Percentiles rank a stretch among this genome's conserved stretches.
These are phyloP conservation scores for Penicillium canariense DNA, from an alignment of 495 filamentous ascomycete genomes.

Conservation along the genomic window DNA sequence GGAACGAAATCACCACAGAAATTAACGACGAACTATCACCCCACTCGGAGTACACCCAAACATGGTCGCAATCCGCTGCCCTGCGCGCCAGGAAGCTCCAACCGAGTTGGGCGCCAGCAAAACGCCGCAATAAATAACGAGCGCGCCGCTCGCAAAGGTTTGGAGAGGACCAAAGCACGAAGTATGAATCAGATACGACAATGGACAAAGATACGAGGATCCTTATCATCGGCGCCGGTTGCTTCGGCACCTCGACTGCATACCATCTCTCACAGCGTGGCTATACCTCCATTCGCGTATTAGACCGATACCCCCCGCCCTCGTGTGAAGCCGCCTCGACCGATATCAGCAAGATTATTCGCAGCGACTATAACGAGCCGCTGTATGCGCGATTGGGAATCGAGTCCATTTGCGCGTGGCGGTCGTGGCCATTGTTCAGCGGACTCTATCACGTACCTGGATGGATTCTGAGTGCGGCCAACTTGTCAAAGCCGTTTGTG, in stretches of 20 bases:
- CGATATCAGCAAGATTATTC: slow-evolving; percentile 34
- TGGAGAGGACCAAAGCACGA: background rate
- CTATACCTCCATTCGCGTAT: slow-evolving; percentile 22
- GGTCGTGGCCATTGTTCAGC: slow-evolving; percentile 21
- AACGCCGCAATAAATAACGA: slow-evolving; percentile 11
- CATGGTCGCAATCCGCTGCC: background rate
- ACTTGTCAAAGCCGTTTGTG: slow-evolving; percentile 24
- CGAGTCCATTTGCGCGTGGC: slow-evolving; percentile 23
- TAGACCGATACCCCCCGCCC: slow-evolving; percentile 35
- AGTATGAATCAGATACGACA: background rate
- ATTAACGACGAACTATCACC: background rate
- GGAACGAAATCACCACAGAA: background rate
- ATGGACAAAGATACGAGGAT: slow-evolving; percentile 19
- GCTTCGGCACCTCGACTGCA: slow-evolving; percentile 40
- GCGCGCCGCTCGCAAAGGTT: background rate
- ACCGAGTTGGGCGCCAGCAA: background rate
- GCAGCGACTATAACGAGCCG: slow-evolving; percentile 29
- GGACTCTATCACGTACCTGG: slow-evolving; percentile 33
- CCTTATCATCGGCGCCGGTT: slow-evolving; percentile 39
- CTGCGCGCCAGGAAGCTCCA: background rate
- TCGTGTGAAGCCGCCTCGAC: slow-evolving; percentile 24
- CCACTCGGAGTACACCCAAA: background rate
- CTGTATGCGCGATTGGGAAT: slow-evolving; percentile 25
- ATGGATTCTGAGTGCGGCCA: slow-evolving; percentile 27
- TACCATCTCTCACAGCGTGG: slow-evolving; percentile 36